These are phyloP conservation scores for Pisolithus tinctorius DNA, from an alignment of 768 basidiomycete species.

Conservation along the genomic window DNA sequence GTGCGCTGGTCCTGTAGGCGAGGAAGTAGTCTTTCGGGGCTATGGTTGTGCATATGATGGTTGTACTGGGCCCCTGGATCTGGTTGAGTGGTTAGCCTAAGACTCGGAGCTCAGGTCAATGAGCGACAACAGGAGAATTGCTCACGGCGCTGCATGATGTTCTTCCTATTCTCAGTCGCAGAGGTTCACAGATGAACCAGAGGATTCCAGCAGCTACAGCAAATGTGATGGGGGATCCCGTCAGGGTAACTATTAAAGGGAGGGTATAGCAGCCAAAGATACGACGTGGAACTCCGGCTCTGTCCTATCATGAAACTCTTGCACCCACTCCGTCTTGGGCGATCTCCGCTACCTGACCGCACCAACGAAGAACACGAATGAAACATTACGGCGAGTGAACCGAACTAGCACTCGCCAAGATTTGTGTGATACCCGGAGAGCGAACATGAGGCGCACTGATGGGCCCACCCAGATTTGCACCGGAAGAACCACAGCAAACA, in stretches of 20 bases:
- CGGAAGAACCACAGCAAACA: background rate
- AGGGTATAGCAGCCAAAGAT: background rate
- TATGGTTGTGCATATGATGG: background rate
- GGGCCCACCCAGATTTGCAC: background rate
- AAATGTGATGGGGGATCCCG: too few relatives aligned
- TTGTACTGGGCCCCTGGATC: background rate
- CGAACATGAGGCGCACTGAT: background rate
- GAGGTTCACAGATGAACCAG: background rate
- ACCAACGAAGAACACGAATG: background rate
- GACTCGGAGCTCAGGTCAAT: background rate
- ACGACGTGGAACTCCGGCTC: background rate
- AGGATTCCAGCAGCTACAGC: background rate
- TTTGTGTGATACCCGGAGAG: background rate
- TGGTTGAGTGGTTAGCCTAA: background rate
- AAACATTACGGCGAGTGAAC: background rate
- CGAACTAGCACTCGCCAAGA: background rate
- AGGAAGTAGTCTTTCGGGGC: background rate
- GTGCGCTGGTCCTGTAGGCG: background rate
- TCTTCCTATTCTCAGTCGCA: background rate
- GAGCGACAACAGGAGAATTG: background rate
- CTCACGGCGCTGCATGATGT: constrained; percentile 4
- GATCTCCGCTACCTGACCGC: background rate
- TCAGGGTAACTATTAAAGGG: background rate
- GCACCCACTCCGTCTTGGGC: background rate
- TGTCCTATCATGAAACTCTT: too few relatives aligned